These are phyloP conservation scores for Phycomyces blakesleeanus DNA, from an alignment of 192 early-diverging fungal species.

Conservation along the genomic window DNA sequence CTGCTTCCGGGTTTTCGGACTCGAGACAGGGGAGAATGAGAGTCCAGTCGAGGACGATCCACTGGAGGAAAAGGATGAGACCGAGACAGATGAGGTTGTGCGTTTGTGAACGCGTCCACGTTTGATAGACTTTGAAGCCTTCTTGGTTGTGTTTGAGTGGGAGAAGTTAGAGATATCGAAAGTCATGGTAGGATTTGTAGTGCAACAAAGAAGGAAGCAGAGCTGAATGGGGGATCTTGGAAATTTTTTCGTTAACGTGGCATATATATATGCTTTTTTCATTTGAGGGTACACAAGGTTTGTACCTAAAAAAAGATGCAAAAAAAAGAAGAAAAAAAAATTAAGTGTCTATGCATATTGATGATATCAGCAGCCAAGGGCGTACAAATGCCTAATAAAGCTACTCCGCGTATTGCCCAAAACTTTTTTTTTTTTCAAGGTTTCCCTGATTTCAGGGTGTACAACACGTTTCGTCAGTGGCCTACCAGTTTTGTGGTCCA, in stretches of 20 bases:
- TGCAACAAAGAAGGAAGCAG: not conserved
- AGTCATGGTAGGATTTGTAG: not conserved
- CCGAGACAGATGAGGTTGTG: not conserved
- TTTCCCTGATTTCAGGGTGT: too few relatives aligned
- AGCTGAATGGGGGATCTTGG: not conserved
- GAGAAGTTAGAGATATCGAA: not conserved
- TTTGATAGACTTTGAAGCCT: not conserved
- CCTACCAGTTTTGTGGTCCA: too few relatives aligned
- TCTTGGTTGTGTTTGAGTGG: not conserved
- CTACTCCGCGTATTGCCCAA: not conserved
- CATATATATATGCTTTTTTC: not conserved
- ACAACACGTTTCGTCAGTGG: too few relatives aligned
- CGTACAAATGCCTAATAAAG: not conserved
- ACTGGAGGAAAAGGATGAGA: not conserved
- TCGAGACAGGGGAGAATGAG: not conserved
- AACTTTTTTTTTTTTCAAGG: not conserved
- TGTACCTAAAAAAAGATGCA: not conserved
- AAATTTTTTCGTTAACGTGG: constrained; percentile 1
- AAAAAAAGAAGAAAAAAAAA: not conserved
- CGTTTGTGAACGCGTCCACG: not conserved
- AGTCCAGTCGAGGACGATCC: not conserved
- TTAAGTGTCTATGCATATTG: not conserved
- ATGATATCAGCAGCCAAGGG: not conserved
- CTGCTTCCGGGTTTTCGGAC: not conserved
- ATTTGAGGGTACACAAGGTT: not conserved